These are phyloP conservation scores for Trametes punicea DNA, from an alignment of 768 basidiomycete genomes.

Conservation along the genomic window DNA sequence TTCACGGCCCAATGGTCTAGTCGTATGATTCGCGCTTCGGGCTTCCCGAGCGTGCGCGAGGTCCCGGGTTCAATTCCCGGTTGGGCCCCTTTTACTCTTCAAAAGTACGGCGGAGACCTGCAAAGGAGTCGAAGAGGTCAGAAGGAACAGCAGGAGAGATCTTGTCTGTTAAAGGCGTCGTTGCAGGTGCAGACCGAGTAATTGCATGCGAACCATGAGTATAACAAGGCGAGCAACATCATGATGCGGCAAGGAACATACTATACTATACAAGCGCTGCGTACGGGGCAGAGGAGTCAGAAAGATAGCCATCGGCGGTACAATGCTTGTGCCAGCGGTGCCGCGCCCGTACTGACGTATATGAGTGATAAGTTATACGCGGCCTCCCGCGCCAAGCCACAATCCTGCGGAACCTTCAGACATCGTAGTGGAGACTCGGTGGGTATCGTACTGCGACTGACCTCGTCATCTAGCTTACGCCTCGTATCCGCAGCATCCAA, in stretches of 20 bases:
- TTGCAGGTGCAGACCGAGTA: too few relatives aligned
- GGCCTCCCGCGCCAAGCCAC: slow-evolving; percentile 65
- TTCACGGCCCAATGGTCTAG: slow-evolving; percentile 15
- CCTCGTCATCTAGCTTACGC: slow-evolving; percentile 31
- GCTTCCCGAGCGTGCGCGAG: slow-evolving; percentile 4
- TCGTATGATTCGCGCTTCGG: slow-evolving; percentile 17
- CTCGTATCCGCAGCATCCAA: slow-evolving; percentile 56
- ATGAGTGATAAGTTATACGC: slow-evolving; percentile 88
- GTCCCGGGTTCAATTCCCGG: slow-evolving; percentile 15
- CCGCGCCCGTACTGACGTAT: slow-evolving; percentile 75
- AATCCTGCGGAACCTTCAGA: slow-evolving; percentile 34
- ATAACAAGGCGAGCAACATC: too few relatives aligned
- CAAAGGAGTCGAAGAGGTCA: not conserved
- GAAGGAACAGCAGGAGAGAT: not conserved
- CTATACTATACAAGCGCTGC: too few relatives aligned
- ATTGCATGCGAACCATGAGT: too few relatives aligned
- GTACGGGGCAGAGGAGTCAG: slow-evolving; percentile 24
- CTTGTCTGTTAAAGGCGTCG: too few relatives aligned
- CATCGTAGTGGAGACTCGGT: too few relatives aligned
- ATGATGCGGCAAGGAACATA: too few relatives aligned
- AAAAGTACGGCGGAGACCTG: not conserved
- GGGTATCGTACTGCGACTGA: slow-evolving; percentile 20
- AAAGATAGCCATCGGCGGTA: slow-evolving; percentile 84
- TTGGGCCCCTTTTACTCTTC: slow-evolving; percentile 2
- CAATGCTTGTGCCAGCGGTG: slow-evolving; percentile 62